Base-by-base conservation (phyloP, 257 asterid species). In the Petrea volubilis region DNA sequence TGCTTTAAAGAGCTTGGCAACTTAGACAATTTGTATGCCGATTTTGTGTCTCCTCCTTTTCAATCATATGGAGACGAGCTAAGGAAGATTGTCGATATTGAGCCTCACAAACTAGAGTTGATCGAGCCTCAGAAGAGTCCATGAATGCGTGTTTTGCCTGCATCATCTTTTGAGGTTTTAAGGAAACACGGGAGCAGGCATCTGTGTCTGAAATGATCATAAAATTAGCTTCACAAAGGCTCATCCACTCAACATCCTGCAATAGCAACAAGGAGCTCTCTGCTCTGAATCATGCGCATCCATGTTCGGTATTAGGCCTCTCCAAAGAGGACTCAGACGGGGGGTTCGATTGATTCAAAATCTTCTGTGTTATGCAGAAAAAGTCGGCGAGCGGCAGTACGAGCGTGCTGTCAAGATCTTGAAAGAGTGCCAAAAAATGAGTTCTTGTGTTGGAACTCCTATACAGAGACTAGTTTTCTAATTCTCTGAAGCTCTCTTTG, bases 401-500 rank as follows among this genome's bases (percentile, higher is more conserved):
- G 15, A 65, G n/a, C 33, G 14, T 10, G 60, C 60, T n/a, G 31
- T 15, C 36, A 68, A 38, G 41, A 17, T 47, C 21, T 14, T 53
- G 17, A 40, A 11, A 1, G 40, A 8, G 38, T 36, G 41, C 24
- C 27, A 52, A 1, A 68, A 1, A 68, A 68, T 68, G 53, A 55
- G 55, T 36, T 53, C 73, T 3, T 21, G 2, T 5, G 15, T 12
- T 34, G 64, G 73, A 52, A 52, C 53, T 20, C 64, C 64, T 1
- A 24, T 68, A n/a, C n/a, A 68, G 38, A 23, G 64, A 52, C 58
- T 78, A 17, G 80, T 76, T 7, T 50, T 69, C 43, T 68, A 71
- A 64, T 81, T 84, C 63, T 64, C 71, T 24, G 77, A 51, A 34
- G 77, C 83, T n/a, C n/a, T n/a, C n/a, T n/a, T n/a, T n/a, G n/a